These are phyloP conservation scores for Prosopis cineraria DNA, from an alignment of 306 rosid species.

Conservation along the genomic window DNA sequence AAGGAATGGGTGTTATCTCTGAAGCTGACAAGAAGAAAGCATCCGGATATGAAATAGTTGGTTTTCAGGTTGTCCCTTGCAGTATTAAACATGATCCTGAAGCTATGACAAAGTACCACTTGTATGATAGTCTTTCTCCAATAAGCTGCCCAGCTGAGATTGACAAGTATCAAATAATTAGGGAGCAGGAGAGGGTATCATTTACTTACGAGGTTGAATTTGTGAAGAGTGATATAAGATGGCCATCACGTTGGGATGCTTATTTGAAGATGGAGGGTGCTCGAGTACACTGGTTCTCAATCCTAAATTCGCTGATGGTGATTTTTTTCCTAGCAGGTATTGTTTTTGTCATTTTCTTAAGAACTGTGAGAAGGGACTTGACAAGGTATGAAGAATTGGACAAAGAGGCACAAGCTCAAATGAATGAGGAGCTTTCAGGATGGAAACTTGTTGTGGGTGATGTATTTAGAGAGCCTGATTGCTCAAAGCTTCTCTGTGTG, in stretches of 20 bases:
- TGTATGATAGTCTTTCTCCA: constrained; percentile 43
- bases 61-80: constrained; percentile 88
- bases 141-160: constrained; percentile 65
- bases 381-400: constrained; percentile 95
- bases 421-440: constrained; percentile 98
- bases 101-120: constrained; percentile 51
- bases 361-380: constrained; percentile 95
- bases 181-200: constrained; percentile 75
- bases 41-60: constrained; percentile 90
- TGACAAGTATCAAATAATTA: constrained; percentile 73
- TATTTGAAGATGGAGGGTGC: constrained; percentile 96
- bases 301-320: constrained; percentile 71
- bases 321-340: constrained; percentile 93
- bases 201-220: constrained; percentile 93
- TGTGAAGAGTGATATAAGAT: constrained; percentile 75
- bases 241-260: constrained; percentile 99
- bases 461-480: constrained; percentile 88
- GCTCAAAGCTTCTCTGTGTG: constrained; percentile 82
- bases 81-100: constrained; percentile 69
- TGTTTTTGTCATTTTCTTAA: constrained; percentile 87
- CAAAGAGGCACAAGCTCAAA: constrained; percentile 95
- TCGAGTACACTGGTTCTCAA: constrained; percentile 89
- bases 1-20: constrained; percentile 78
- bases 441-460: constrained; percentile 99
- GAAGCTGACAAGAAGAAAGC: constrained; percentile 75